phyloP scores from a whole-genome alignment of 441 rosid genomes.

The Jatropha multifida region DNA sequence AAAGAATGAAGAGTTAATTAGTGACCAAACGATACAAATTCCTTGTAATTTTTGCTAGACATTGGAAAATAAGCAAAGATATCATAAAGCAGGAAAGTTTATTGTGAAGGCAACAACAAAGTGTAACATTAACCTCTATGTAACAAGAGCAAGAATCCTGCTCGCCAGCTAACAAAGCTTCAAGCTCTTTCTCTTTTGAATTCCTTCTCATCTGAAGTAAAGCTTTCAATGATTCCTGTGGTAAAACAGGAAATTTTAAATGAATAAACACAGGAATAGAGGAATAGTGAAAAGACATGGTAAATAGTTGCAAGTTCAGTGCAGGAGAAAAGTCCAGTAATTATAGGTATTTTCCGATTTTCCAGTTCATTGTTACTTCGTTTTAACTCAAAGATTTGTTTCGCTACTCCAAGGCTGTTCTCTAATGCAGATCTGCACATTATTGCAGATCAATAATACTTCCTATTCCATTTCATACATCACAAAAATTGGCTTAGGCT shows the following conservation, averaged over 20 bases:
- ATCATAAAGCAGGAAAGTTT: constrained; percentile 8
- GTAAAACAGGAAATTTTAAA: not conserved
- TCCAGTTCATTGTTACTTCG: not conserved
- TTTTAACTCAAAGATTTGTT: not conserved
- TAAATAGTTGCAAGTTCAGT: not conserved
- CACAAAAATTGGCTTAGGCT: too few relatives aligned
- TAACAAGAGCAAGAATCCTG: constrained; percentile 79
- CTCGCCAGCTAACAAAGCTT: constrained; percentile 85
- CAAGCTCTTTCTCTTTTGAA: constrained; percentile 86
- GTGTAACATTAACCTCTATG: constrained; percentile 58
- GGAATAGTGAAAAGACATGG: not conserved
- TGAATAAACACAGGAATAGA: constrained; percentile 6
- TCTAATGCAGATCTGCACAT: not conserved
- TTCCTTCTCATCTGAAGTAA: constrained; percentile 74
- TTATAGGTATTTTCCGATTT: not conserved
- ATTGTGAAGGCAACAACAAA: not conserved
- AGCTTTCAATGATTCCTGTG: constrained; percentile 74
- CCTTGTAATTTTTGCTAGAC: not conserved
- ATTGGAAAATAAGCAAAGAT: not conserved
- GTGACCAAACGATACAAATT: not conserved
- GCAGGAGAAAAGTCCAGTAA: not conserved
- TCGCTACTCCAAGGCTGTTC: not conserved
- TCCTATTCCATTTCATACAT: too few relatives aligned
- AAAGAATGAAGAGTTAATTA: constrained; percentile 5
- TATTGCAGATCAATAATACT: not conserved